A percentile compares a stretch with the other conserved stretches of the same genome.
phyloP scores from a whole-genome alignment of 805 yeast species.

The Cyberlindnera lachancei region DNA sequence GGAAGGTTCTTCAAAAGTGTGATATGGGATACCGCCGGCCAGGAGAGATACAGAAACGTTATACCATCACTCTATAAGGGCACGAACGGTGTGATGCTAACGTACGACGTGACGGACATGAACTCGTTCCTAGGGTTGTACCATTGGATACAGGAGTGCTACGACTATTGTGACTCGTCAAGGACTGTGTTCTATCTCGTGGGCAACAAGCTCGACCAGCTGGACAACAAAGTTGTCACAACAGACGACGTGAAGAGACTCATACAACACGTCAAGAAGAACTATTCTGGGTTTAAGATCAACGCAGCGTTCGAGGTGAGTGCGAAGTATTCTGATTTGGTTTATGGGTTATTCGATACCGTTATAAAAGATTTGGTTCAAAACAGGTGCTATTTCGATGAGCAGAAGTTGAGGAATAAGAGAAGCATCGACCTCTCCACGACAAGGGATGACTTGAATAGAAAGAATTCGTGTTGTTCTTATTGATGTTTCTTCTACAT shows the following conservation, averaged over 20 bases:
- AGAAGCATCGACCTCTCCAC: constrained; percentile 22
- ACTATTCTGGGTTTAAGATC: constrained; percentile 25
- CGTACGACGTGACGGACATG: constrained; percentile 36
- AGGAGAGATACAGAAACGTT: constrained; percentile 39
- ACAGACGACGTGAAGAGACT: constrained; percentile 31
- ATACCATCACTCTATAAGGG: constrained; percentile 38
- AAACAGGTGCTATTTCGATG: constrained; percentile 31
- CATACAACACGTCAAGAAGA: constrained; percentile 24
- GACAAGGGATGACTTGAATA: constrained; percentile 17
- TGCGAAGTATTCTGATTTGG: constrained; percentile 34
- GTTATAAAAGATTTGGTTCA: constrained; percentile 34
- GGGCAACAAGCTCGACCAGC: constrained; percentile 38
- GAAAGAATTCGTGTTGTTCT: constrained; percentile 18
- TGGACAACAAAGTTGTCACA: constrained; percentile 29
- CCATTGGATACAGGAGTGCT: constrained; percentile 37
- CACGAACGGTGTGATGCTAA: constrained; percentile 37
- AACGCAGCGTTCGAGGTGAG: constrained; percentile 40
- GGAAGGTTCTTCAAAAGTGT: constrained; percentile 35
- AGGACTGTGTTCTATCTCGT: constrained; percentile 33
- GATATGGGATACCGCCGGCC: constrained; percentile 47
- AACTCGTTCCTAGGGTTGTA: constrained; percentile 30
- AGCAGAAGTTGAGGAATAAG: constrained; percentile 18
- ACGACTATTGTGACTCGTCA: constrained; percentile 27
- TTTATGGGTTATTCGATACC: constrained; percentile 30
- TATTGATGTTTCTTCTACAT: too few species aligned